Conservation (phyloP, 768 basidiomycete species). For the Udeniomyces megalosporus region DNA sequence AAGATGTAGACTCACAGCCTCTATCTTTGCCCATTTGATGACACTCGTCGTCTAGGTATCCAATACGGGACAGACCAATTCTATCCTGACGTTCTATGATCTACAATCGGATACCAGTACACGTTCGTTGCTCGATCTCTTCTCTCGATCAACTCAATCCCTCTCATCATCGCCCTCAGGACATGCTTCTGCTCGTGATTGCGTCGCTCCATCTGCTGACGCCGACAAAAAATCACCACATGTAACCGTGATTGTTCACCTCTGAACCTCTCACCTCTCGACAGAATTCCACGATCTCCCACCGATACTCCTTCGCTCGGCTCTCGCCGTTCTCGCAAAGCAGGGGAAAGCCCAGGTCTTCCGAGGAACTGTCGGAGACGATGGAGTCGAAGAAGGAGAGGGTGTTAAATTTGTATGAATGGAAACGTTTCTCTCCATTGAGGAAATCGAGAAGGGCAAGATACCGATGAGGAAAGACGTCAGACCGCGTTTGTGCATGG, state of each 20-base stretch:
- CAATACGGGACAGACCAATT: constrained; percentile 29
- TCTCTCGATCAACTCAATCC: not conserved
- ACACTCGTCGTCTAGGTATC: too few species aligned
- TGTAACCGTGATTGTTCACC: not conserved
- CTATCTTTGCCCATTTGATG: too few species aligned
- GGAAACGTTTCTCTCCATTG: too few species aligned
- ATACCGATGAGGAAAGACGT: too few species aligned
- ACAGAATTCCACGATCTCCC: constrained; percentile 32
- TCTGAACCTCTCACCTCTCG: not conserved
- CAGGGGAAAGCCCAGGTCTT: constrained; percentile 33
- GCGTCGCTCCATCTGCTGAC: too few species aligned
- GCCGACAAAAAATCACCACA: not conserved
- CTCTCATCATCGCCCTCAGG: not conserved
- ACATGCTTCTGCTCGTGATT: not conserved
- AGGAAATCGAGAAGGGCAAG: too few species aligned
- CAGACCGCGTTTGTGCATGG: too few species aligned
- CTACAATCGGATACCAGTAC: constrained; percentile 20
- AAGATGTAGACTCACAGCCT: too few species aligned
- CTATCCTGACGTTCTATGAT: constrained; percentile 34
- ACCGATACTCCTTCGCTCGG: constrained; percentile 25
- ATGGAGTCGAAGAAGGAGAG: constrained; percentile 23
- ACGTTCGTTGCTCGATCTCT: not conserved
- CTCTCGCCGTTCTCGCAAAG: constrained; percentile 30
- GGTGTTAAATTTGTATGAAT: constrained; percentile 31
- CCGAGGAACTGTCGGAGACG: constrained; percentile 27